phyloP scores from a whole-genome alignment of 2,329 filamentous ascomycete species.

The Pseudogymnoascus sp. region DNA sequence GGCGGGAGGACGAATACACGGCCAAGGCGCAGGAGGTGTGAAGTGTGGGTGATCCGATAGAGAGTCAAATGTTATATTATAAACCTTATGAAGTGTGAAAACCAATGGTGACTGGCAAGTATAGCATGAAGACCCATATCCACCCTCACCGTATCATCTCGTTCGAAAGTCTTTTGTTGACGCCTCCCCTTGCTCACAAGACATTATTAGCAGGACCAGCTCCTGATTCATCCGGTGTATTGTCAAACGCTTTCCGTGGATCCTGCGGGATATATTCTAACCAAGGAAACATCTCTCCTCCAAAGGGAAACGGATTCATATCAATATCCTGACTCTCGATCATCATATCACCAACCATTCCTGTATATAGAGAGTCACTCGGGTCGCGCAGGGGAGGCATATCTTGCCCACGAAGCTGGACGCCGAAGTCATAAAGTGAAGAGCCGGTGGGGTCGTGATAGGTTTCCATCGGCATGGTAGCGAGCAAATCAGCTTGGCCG shows the following conservation, averaged over 20 bases:
- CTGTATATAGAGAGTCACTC: not conserved
- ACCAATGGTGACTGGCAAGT: too few species aligned
- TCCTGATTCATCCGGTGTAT: not conserved
- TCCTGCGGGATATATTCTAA: conserved; percentile 64
- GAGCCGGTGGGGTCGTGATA: conserved; percentile 2
- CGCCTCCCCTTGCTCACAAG: too few species aligned
- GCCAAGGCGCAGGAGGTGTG: not conserved
- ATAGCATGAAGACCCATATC: too few species aligned
- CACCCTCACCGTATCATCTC: too few species aligned
- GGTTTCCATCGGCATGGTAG: not conserved
- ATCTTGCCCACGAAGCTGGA: not conserved
- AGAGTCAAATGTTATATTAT: not conserved
- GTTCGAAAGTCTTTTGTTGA: too few species aligned
- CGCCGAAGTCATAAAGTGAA: not conserved
- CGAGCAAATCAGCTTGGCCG: not conserved
- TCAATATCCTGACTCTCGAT: conserved; percentile 73
- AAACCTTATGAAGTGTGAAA: not conserved
- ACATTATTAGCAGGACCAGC: too few species aligned
- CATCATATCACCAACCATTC: conserved; percentile 42
- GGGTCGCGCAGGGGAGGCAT: not conserved
- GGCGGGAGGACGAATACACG: not conserved
- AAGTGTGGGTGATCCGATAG: not conserved
- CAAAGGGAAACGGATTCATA: conserved; percentile 49
- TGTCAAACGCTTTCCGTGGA: conserved; percentile 48
- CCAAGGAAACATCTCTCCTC: conserved; percentile 65